Conservation (phyloP, 768 basidiomycete species). For the Fomitopsis serialis region DNA sequence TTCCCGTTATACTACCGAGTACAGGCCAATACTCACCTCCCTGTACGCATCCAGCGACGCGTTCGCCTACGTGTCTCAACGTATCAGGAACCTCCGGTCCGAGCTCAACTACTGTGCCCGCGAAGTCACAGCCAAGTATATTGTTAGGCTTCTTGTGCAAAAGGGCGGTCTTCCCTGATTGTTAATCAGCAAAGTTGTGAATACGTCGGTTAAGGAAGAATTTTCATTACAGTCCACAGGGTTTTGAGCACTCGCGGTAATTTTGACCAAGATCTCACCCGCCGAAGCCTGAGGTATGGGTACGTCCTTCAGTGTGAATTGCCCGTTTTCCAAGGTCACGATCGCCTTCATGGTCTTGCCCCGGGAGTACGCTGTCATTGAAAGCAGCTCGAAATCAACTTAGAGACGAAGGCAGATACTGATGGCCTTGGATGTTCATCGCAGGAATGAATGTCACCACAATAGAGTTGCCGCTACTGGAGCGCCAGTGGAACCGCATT, state of each 20-base stretch:
- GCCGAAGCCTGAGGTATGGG: neutral
- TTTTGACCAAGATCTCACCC: conserved; percentile 4
- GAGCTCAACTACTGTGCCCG: conserved; percentile 7
- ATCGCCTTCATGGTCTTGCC: neutral
- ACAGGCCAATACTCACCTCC: conserved; percentile 15
- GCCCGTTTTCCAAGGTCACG: neutral
- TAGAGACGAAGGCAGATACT: too few relatives aligned
- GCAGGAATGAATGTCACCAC: too few relatives aligned
- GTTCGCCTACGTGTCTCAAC: conserved; percentile 14
- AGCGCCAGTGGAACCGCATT: too few relatives aligned
- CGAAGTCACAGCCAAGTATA: conserved; percentile 7
- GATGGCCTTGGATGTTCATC: too few relatives aligned
- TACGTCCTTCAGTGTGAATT: neutral
- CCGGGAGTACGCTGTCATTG: neutral
- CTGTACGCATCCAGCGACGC: conserved; percentile 22
- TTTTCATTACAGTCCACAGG: conserved; percentile 2
- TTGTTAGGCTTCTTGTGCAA: neutral
- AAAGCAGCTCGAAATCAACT: neutral
- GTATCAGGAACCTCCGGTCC: conserved; percentile 4
- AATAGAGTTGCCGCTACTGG: too few relatives aligned
- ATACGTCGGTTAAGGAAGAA: neutral
- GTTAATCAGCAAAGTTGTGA: neutral
- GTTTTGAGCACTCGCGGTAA: conserved; percentile 1
- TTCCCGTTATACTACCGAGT: neutral
- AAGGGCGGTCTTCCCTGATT: conserved; percentile 1